Conservation (phyloP, 139 green algal genomes). For the Coccomyxa sp. region DNA sequence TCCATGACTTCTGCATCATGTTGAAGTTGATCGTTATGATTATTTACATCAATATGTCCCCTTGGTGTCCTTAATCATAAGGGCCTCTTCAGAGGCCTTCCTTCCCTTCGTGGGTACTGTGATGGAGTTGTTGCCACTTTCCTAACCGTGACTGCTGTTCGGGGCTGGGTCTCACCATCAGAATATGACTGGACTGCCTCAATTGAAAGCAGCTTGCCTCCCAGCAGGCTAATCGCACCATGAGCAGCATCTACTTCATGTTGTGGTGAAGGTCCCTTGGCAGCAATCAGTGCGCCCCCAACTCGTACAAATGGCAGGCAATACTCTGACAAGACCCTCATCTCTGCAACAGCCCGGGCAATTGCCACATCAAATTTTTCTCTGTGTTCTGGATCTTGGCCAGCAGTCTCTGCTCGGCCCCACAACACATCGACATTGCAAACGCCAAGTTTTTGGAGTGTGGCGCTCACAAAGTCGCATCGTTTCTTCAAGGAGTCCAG, state of each 20-base stretch:
- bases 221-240: constrained; percentile 54
- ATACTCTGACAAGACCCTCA: constrained; percentile 78
- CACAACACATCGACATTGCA: constrained; percentile 69
- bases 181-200: constrained; percentile 51
- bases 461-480: constrained; percentile 36
- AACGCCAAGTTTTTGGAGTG: constrained; percentile 30
- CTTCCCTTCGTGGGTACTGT: constrained; percentile 61
- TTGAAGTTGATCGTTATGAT: too few species aligned
- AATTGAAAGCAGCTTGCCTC: constrained; percentile 42
- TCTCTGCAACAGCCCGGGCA: constrained; percentile 82
- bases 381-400: constrained; percentile 28
- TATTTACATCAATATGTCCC: too few species aligned
- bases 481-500: constrained; percentile 80
- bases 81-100: constrained; percentile 61
- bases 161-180: constrained; percentile 7
- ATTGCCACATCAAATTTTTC: constrained; percentile 70
- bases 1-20: too few species aligned
- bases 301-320: constrained; percentile 82
- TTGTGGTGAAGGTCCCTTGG: constrained; percentile 59
- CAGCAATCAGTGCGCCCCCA: constrained; percentile 74
- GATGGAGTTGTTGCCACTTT: constrained; percentile 47
- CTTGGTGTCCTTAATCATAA: constrained; percentile 17
- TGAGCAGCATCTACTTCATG: constrained; percentile 52
- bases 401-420: constrained; percentile 71
- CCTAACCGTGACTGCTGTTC: constrained; percentile 49